Base-by-base conservation (phyloP, 306 rosid species). In the Rubus idaeus region DNA sequence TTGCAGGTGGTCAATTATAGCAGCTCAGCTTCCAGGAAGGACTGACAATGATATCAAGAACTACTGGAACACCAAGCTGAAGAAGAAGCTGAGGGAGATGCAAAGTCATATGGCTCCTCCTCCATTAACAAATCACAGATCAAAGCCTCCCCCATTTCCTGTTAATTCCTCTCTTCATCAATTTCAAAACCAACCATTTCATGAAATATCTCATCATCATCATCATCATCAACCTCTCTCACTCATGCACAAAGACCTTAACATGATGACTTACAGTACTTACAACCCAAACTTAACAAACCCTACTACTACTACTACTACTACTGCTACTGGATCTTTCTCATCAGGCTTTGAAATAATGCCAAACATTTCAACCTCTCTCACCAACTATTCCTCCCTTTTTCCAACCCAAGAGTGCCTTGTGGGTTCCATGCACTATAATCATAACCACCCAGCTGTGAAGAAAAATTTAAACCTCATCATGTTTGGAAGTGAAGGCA, bases 21-120 rank as follows among this genome's bases (percentile, higher is more conserved):
- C 98, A 17, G 89, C 96, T 69, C 97, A 94, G 70, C 81, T 94
- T 49, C 92, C 97, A 47, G 98, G 98, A 0, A 87, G 98, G 83
- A 94, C 98, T 14, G 98, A 94, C 79, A 94, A 94, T 46, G 97
- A 94, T 86, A 94, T 94, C 70, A 94, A 94, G 83, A 94, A 94
- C 86, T 91, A 94, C 74, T 94, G 98, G 98, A 94, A 94, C 91
- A 94, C 98, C 40, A 94, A 91, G 84, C 93, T 94, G 17, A 94
- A 91, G 92, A 94, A 92, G 87, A 94, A 94, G 80, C 90, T 94
- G 30, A 78, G 87, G 87, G 88, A 83, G 23, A 75, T 89, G 77
- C 77, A 65, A 8, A 37, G 17, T 65, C 46, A 83, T 60, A 83
- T 61, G 78, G 70, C 70, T 75, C 70, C 69, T 73, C 14, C 77